Percentiles rank a stretch among this genome's conserved stretches.
These are phyloP conservation scores for Baudoinia panamericana DNA, from an alignment of 495 filamentous ascomycete genomes.

Conservation along the genomic window DNA sequence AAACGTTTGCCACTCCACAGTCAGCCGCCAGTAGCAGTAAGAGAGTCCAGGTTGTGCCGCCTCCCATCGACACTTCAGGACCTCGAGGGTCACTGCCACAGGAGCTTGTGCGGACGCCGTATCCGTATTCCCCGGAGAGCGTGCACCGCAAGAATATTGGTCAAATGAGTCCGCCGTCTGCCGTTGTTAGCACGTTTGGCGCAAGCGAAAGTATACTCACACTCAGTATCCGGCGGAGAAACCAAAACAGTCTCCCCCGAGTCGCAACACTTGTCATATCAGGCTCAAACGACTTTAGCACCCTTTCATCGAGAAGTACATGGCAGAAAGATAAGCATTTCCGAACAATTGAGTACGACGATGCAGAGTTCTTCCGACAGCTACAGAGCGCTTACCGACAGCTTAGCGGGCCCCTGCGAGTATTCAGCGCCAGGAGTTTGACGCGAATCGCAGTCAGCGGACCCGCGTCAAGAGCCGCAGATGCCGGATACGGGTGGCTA, in stretches of 20 bases:
- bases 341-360: constrained; percentile 19
- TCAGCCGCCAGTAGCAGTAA: constrained; percentile 4
- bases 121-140: constrained; percentile 10
- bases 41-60: constrained; percentile 18
- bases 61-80: constrained; percentile 19
- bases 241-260: constrained; percentile 2
- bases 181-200: not conserved
- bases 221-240: constrained; percentile 17
- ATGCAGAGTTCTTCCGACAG: constrained; percentile 20
- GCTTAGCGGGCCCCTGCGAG: constrained; percentile 16
- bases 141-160: constrained; percentile 15
- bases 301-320: constrained; percentile 6
- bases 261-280: constrained; percentile 18
- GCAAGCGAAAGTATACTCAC: constrained; percentile 17
- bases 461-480: constrained; percentile 5
- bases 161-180: constrained; percentile 1
- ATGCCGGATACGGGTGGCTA: constrained; percentile 10
- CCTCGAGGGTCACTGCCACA: constrained; percentile 13
- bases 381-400: constrained; percentile 13
- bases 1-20: constrained; percentile 4
- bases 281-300: constrained; percentile 13
- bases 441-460: constrained; percentile 15
- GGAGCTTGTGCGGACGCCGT: constrained; percentile 24
- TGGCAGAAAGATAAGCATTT: constrained; percentile 10
- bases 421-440: constrained; percentile 18